Evolutionary conservation across 2,329 filamentous ascomycete genomes (phyloP).

Genomic region (Colletotrichum incanum): DNA sequence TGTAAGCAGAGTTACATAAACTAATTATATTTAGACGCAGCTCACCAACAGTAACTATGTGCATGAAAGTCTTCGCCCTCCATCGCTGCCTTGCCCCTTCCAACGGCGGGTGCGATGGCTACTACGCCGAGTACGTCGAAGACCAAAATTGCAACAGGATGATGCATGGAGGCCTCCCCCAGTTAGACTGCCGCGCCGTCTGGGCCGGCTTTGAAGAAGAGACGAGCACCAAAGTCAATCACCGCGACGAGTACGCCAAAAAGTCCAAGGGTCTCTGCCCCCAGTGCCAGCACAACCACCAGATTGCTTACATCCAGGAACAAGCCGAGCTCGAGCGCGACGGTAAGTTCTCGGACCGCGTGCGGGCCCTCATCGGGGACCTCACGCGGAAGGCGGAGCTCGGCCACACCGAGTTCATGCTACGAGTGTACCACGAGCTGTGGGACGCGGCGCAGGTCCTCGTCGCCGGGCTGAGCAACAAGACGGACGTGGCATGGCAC

Average conservation of each 20-base stretch:
- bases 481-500: conserved; percentile 19
- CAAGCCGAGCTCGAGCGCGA: conserved; percentile 19
- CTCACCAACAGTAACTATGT: conserved; percentile 7
- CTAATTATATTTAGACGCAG: background rate
- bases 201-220: conserved; percentile 35
- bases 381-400: background rate
- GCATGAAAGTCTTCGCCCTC: conserved; percentile 35
- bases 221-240: conserved; percentile 14
- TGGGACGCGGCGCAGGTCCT: conserved; percentile 31
- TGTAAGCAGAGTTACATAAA: background rate
- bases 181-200: conserved; percentile 11
- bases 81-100: conserved; percentile 17
- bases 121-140: conserved; percentile 30
- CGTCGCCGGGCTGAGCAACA: conserved; percentile 2
- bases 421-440: conserved; percentile 16
- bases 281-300: background rate
- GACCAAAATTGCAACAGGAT: conserved; percentile 13
- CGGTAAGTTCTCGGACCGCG: conserved; percentile 20
- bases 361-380: conserved; percentile 1
- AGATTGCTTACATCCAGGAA: background rate
- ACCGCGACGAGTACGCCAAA: conserved; percentile 18
- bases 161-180: conserved; percentile 19
- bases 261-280: conserved; percentile 13
- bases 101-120: conserved; percentile 33
- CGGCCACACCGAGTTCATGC: conserved; percentile 8